Base-by-base conservation (phyloP, 352 stramenopile species). In the Pythium periplocum region DNA sequence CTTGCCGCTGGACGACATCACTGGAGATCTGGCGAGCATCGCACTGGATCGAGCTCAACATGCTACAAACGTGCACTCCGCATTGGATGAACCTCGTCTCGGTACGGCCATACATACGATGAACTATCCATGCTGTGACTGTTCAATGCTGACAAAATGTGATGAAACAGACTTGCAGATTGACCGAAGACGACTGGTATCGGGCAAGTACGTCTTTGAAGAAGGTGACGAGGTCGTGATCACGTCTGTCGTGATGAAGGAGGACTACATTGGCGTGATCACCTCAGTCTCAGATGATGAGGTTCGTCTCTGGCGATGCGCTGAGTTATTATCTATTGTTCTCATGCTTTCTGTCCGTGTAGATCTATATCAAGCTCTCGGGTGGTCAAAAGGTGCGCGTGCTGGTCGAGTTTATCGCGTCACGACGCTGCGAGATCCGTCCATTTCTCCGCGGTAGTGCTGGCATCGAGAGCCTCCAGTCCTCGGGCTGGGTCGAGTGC, bases 141-240 rank as follows among this genome's bases (percentile, higher is more conserved):
- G 17, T 26, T 26, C 17, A 26, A 26, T 26, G 17, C 17, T 26
- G 17, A 26, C 17, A 26, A 26, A 26, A 26, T 26, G 17, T 26
- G 17, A 26, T 26, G 17, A 26, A 26, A 26, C 17, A 87, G 72
- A 78, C 12, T 57, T 87, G 40, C 71, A 73, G 46, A 59, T 74
- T 30, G 66, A 83, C 37, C 75, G 74, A 47, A 77, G 78, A 53
- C 67, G 72, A 42, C 53, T 93, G 54, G 53, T 73, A 41, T 88
- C 75, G 36, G 81, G 75, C 53, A 83, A 86, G 57, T 82, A 87
- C 53, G 61, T 90, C 6, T 87, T 90, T 55, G 78, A 91, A 55
- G 80, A 93, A 41, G 83, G 83, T 39, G 83, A 93, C 45, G 83
- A 93, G 53, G 78, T 91, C 33, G 68, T 83, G 6, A 55, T 91